Evolutionary conservation across 129 eudicot species (phyloP).

Genomic region (Tagetes erecta): DNA sequence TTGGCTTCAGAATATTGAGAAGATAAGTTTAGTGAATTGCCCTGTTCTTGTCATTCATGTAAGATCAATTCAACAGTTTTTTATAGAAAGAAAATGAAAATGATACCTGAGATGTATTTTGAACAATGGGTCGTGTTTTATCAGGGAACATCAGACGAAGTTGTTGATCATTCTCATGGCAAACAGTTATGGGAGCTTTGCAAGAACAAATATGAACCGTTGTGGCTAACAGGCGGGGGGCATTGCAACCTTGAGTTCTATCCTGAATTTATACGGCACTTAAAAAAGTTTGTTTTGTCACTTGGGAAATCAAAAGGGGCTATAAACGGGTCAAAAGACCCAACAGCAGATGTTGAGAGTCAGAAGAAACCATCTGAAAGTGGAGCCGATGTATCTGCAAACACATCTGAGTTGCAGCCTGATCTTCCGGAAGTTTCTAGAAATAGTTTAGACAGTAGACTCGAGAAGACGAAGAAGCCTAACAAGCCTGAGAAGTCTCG

Average conservation of each 20-base stretch:
- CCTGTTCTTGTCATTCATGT: conserved; percentile 85
- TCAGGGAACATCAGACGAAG: conserved; percentile 93
- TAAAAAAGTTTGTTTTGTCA: conserved; percentile 53
- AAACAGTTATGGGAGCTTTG: conserved; percentile 90
- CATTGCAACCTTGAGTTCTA: conserved; percentile 90
- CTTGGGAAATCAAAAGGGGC: conserved; percentile 55
- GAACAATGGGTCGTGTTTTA: neutral
- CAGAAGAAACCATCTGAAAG: conserved; percentile 53
- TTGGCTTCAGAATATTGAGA: conserved; percentile 73
- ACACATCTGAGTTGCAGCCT: conserved; percentile 49
- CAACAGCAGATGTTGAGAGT: conserved; percentile 44
- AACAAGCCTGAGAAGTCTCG: conserved; percentile 85
- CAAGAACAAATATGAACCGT: conserved; percentile 78
- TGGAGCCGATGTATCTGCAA: conserved; percentile 37
- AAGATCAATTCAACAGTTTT: conserved; percentile 41
- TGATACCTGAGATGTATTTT: neutral
- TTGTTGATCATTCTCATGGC: conserved; percentile 87
- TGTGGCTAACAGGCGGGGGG: conserved; percentile 89
- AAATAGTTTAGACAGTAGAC: conserved; percentile 94
- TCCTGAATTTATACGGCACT: conserved; percentile 70
- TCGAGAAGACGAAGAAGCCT: conserved; percentile 85
- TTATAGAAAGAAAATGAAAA: neutral
- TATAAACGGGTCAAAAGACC: conserved; percentile 43
- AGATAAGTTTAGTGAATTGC: conserved; percentile 68
- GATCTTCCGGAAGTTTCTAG: conserved; percentile 76